phyloP scores from a whole-genome alignment of 352 stramenopile genomes.

The Globisporangium emineosum region DNA sequence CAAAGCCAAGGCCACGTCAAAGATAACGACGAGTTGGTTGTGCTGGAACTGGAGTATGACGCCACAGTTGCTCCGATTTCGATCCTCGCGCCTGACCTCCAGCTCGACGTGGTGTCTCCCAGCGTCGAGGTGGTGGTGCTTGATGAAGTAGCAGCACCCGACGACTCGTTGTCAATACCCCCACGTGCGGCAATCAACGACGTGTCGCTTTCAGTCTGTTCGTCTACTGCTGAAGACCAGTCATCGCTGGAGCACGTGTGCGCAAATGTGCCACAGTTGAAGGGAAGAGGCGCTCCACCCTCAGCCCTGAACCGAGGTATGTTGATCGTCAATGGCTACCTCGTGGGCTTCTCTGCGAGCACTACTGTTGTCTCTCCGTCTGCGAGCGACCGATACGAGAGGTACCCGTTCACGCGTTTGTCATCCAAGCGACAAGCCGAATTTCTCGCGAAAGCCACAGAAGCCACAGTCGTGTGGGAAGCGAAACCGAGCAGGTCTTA shows the following conservation, averaged over 20 bases:
- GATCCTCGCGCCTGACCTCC: not conserved
- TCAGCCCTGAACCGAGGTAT: not conserved
- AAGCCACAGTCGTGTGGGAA: constrained; percentile 1
- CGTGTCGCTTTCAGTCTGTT: not conserved
- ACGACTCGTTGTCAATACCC: not conserved
- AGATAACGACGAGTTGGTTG: not conserved
- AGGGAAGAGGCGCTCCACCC: not conserved
- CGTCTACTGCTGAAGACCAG: not conserved
- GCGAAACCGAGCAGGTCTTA: not conserved
- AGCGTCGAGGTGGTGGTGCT: not conserved
- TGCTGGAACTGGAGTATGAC: constrained; percentile 3
- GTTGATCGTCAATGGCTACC: not conserved
- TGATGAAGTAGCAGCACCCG: not conserved
- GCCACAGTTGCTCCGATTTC: not conserved
- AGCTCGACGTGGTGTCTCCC: not conserved
- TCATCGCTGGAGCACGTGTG: not conserved
- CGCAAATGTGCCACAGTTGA: not conserved
- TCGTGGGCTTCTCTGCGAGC: constrained; percentile 5
- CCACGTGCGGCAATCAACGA: not conserved
- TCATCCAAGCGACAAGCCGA: not conserved
- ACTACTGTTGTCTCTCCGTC: not conserved
- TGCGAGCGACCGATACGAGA: not conserved
- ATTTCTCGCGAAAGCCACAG: constrained; percentile 3
- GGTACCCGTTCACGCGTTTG: not conserved
- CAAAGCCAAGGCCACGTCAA: not conserved